phyloP scores from a whole-genome alignment of 2,329 filamentous ascomycete genomes.

The Penicillium griseofulvum region DNA sequence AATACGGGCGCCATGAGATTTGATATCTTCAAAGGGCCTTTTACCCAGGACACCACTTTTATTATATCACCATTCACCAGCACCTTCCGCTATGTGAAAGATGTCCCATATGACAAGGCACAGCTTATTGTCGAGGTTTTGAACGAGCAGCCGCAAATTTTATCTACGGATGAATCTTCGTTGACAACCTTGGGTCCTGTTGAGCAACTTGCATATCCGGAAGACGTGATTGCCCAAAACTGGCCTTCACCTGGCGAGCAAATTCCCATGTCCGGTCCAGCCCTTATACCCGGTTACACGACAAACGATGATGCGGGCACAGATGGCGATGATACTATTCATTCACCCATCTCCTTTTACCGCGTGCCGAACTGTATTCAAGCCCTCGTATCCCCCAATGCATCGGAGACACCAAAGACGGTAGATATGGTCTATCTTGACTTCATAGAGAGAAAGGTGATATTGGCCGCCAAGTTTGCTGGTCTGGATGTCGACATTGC shows the following conservation, averaged over 20 bases:
- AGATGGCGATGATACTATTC: slow-evolving; percentile 89
- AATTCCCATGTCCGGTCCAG: slow-evolving; percentile 34
- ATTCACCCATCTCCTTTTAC: slow-evolving; percentile 72
- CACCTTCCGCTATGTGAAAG: slow-evolving; percentile 70
- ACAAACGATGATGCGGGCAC: slow-evolving; percentile 78
- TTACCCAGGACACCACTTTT: slow-evolving; percentile 83
- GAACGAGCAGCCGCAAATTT: slow-evolving; percentile 56
- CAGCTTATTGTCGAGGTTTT: slow-evolving; percentile 62
- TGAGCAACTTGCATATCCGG: slow-evolving; percentile 39
- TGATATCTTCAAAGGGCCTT: slow-evolving; percentile 88
- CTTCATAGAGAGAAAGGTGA: slow-evolving; percentile 80
- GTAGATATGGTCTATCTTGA: slow-evolving; percentile 91
- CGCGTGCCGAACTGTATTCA: slow-evolving; percentile 80
- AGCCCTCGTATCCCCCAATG: slow-evolving; percentile 52
- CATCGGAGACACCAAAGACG: slow-evolving; percentile 57
- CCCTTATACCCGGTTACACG: slow-evolving; percentile 73
- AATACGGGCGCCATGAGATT: slow-evolving; percentile 94
- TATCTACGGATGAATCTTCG: slow-evolving; percentile 26
- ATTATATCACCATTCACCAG: slow-evolving; percentile 86
- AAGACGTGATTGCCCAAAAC: slow-evolving; percentile 22
- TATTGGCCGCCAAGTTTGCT: slow-evolving; percentile 67
- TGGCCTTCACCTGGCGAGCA: slow-evolving; percentile 24
- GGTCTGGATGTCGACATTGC: slow-evolving; percentile 50
- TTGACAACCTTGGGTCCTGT: slow-evolving; percentile 43
- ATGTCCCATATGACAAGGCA: slow-evolving; percentile 77